Base-by-base conservation (phyloP, 2,329 filamentous ascomycete genomes). In the Ceratocystis destructans region DNA sequence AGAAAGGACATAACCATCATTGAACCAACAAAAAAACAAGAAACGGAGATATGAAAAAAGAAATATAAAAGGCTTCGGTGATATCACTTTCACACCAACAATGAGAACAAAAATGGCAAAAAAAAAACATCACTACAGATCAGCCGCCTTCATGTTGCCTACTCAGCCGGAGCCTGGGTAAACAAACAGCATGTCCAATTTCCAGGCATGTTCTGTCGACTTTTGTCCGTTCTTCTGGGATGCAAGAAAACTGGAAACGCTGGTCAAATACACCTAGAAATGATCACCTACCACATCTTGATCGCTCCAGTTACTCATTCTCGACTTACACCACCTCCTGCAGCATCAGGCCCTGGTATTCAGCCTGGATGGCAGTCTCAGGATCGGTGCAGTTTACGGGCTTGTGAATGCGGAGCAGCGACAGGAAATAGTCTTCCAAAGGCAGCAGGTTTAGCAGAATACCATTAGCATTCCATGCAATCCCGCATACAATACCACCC, bases 381-480 rank as follows among this genome's bases (percentile, higher is more conserved):
- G 72, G 71, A 41, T 77, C 75, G 33, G 73, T 74, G 69, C 73
- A 73, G 71, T 77, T 76, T 69, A 76, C 72, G 15, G 86, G 86
- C 76, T 88, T 89, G 72, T 88, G 83, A 41, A 88, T 83, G 64
- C 84, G 78, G 50, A 88, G 72, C 15, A 79, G 71, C 77, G 80
- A 83, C 45, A 88, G 75, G 72, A 88, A 87, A 72, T 85, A 87
- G 70, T 89, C 87, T 72, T 89, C 87, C 17, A 88, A 37, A 1
- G 82, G 79, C 41, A 87, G 74, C 65, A 89, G 73, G 72, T 89
- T 89, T 65, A 88, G 75, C 66, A 89, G 72, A 17, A 81, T 71
- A 37, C 73, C 73, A 70, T 82, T 83, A 61, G 74, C 73, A 66
- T 80, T 74, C 86, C 87, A 89, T 0, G 85, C 86, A 4, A 88